A percentile compares a stretch with the other conserved stretches of the same genome.
These are phyloP conservation scores for Pythium plurisporium DNA, from an alignment of 352 stramenopile genomes.

Conservation along the genomic window DNA sequence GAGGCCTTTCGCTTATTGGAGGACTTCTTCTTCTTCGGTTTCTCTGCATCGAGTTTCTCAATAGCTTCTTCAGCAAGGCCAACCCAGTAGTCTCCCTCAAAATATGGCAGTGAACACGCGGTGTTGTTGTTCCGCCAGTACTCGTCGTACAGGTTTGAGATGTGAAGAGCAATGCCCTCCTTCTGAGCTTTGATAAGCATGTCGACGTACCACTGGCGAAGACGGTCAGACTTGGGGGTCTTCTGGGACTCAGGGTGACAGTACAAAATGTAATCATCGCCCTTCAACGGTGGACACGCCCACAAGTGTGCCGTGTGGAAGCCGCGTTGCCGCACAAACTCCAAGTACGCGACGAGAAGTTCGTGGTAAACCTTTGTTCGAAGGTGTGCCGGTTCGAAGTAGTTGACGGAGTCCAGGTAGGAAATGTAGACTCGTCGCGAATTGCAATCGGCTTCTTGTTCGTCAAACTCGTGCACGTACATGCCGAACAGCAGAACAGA, in stretches of 20 bases:
- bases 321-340: slow-evolving; percentile 95
- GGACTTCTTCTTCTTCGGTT: slow-evolving; percentile 72
- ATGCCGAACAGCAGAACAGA: slow-evolving; percentile 99
- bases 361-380: slow-evolving; percentile 99
- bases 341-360: slow-evolving; percentile 97
- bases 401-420: slow-evolving; percentile 99
- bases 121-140: slow-evolving; percentile 89
- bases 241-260: slow-evolving; percentile 99
- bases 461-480: slow-evolving; percentile 99
- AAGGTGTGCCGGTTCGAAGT: slow-evolving; percentile 95
- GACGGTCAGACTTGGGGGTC: slow-evolving; percentile 97
- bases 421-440: slow-evolving; percentile 95
- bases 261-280: slow-evolving; percentile 99
- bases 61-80: slow-evolving; percentile 85
- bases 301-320: slow-evolving; percentile 99
- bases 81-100: slow-evolving; percentile 87
- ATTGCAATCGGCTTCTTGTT: slow-evolving; percentile 95
- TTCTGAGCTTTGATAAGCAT: slow-evolving; percentile 86
- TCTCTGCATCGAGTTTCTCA: slow-evolving; percentile 85
- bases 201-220: slow-evolving; percentile 94
- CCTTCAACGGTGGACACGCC: slow-evolving; percentile 98
- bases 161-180: slow-evolving; percentile 90
- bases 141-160: slow-evolving; percentile 96
- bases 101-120: slow-evolving; percentile 83
- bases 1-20: slow-evolving; percentile 53